phyloP scores from a whole-genome alignment of 345 rosid species.

The Jatropha curcas region DNA sequence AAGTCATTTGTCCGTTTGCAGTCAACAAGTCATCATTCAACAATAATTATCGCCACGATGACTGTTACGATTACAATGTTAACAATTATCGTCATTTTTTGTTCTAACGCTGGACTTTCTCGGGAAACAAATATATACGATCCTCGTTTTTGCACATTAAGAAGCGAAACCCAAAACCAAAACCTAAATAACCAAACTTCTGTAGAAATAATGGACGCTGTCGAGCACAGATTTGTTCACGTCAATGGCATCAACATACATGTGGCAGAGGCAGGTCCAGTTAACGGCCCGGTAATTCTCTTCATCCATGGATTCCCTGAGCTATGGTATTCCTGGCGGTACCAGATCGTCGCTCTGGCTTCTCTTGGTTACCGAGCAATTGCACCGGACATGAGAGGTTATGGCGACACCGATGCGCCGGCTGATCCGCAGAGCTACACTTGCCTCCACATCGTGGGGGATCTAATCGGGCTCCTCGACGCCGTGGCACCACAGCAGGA shows the following conservation, averaged over 20 bases:
- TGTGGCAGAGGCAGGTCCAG: conserved; percentile 26
- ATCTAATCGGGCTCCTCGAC: conserved; percentile 50
- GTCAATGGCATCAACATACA: conserved; percentile 34
- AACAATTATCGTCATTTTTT: too few relatives aligned
- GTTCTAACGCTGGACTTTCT: too few relatives aligned
- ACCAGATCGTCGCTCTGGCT: conserved; percentile 37
- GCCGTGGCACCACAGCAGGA: conserved; percentile 37
- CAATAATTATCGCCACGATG: too few relatives aligned
- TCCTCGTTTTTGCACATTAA: background rate
- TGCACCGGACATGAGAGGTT: conserved; percentile 42
- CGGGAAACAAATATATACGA: background rate
- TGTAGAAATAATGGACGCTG: background rate
- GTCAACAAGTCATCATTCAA: too few relatives aligned
- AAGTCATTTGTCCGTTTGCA: too few relatives aligned
- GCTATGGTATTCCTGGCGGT: conserved; percentile 41
- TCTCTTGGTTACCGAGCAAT: conserved; percentile 36
- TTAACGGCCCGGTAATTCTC: conserved; percentile 28
- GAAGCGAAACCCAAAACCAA: background rate
- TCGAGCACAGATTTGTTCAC: conserved; percentile 18
- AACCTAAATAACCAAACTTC: background rate
- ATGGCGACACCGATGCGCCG: conserved; percentile 37
- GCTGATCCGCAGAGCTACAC: conserved; percentile 16
- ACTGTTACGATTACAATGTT: too few relatives aligned
- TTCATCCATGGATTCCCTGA: conserved; percentile 38
- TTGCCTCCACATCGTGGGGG: conserved; percentile 24